Evolutionary conservation across 305 asterid genomes (phyloP), one percentile per base, ranked within the genome.

Genomic region (Rubia peregrina): DNA sequence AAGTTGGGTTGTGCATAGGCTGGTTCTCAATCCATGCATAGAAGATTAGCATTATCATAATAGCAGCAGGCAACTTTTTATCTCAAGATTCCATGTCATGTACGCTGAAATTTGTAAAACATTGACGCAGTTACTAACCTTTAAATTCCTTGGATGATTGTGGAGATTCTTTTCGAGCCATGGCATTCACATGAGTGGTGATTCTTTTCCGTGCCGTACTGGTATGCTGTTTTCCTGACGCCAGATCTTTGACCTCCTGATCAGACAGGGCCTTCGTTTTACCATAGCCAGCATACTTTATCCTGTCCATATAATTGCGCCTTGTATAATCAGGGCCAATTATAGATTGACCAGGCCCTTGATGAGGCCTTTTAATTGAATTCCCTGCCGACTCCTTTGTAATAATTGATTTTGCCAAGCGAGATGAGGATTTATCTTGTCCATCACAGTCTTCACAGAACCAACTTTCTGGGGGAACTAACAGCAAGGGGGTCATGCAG

Each of bases 181-280:
- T 61, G 16, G 3, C 48, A 43, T 24, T 44, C 67, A 71, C 30
- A 51, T 43, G 74, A 16, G 68, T n/a, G 57, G 36, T 44, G 26
- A 30, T 40, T n/a, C 7, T n/a, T 36, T 33, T 38, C 11, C 9
- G n/a, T 7, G 67, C 16, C 14, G 38, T 33, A 33, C 43, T 59
- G 43, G 30, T 9, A 3, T 59, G 59, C 21, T 42, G 41, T 24
- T 24, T 33, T 33, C 38, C 38, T 33, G 38, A 33, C 38, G 38
- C 38, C 38, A 33, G 38, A 2, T 33, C 38, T 33, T 33, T 33
- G 38, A 48, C 78, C 36, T 75, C 78, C 60, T 75, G 55, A 30
- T 49, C 9, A 53, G 70, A 64, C 42, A 75, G 70, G 42, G 19
- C 46, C 65, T 51, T 69, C 55, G 67, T 73, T 69, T 69, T 75